Conservation (phyloP, 164 flowering plant genomes). For the Magnolia officinalis region DNA sequence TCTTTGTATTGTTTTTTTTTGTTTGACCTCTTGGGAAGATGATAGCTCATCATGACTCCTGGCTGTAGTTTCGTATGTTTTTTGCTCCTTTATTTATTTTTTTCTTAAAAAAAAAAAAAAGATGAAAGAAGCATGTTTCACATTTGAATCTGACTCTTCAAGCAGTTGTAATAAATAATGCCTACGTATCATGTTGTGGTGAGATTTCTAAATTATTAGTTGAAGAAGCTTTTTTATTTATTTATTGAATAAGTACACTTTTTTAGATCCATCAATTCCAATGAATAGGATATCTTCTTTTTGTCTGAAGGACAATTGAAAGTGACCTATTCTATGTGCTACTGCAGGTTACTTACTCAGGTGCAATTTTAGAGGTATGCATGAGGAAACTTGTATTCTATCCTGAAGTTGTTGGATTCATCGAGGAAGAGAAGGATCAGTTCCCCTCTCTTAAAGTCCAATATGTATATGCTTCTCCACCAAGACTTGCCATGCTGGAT, state of each 20-base stretch:
- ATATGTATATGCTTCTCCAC: conserved; percentile 78
- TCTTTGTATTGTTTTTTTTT: too few relatives aligned
- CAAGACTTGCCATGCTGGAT: conserved; percentile 80
- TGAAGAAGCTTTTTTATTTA: background rate
- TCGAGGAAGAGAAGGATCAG: conserved; percentile 83
- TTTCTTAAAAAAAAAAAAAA: too few relatives aligned
- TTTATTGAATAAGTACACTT: background rate
- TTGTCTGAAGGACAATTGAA: conserved; percentile 1
- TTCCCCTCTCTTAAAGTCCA: conserved; percentile 69
- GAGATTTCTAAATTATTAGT: too few relatives aligned
- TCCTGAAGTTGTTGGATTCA: conserved; percentile 83
- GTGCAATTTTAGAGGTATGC: conserved; percentile 82
- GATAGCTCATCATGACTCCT: too few relatives aligned
- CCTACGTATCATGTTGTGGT: too few relatives aligned
- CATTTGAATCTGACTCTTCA: background rate
- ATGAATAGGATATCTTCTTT: background rate
- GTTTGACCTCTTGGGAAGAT: too few relatives aligned
- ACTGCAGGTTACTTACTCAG: conserved; percentile 66
- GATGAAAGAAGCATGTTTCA: background rate
- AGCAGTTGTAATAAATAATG: too few relatives aligned
- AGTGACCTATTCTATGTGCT: conserved; percentile 2
- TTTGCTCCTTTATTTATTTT: too few relatives aligned
- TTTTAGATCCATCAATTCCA: background rate
- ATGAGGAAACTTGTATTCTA: conserved; percentile 92
- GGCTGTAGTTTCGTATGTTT: too few relatives aligned